Percentiles rank a stretch among this genome's conserved stretches.
Evolutionary conservation across 164 flowering plant species (phyloP).

Genomic region (Litsea cubeba): DNA sequence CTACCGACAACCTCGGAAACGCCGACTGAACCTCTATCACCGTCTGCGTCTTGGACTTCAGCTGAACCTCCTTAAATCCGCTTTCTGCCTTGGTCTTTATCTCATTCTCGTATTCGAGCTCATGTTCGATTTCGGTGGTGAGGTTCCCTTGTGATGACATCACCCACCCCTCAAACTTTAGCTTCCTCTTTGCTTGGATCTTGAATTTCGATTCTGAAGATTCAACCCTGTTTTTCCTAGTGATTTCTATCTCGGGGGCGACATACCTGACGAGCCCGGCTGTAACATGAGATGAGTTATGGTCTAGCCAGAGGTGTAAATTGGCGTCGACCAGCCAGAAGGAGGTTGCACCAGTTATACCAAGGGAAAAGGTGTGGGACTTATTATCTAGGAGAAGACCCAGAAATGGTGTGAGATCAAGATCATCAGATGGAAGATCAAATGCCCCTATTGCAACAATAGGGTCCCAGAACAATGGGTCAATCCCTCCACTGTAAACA

Average conservation of each 20-base stretch:
- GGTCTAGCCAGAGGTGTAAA: constrained; percentile 78
- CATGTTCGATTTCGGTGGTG: constrained; percentile 34
- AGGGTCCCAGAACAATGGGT: constrained; percentile 84
- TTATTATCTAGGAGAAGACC: constrained; percentile 46
- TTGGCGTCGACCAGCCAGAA: constrained; percentile 87
- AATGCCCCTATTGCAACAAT: constrained; percentile 73
- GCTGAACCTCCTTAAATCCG: constrained; percentile 39
- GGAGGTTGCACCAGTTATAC: constrained; percentile 42
- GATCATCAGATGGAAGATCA: constrained; percentile 61
- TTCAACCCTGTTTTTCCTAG: constrained; percentile 17
- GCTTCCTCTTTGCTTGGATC: constrained; percentile 33
- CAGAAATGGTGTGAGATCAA: constrained; percentile 70
- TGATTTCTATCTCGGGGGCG: constrained; percentile 16
- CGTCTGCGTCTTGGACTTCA: constrained; percentile 31
- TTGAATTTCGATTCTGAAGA: constrained; percentile 50
- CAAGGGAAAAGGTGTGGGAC: constrained; percentile 43
- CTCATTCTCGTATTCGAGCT: constrained; percentile 35
- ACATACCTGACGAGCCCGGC: constrained; percentile 24
- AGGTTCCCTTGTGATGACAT: constrained; percentile 48
- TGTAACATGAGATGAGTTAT: constrained; percentile 19
- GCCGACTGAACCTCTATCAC: constrained; percentile 23
- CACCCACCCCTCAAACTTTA: constrained; percentile 55
- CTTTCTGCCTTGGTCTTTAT: constrained; percentile 41
- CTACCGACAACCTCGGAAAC: constrained; percentile 13
- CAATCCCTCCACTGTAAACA: constrained; percentile 73